Evolutionary conservation across 805 yeast species (phyloP).

Genomic region (Ogataea pilisensis): DNA sequence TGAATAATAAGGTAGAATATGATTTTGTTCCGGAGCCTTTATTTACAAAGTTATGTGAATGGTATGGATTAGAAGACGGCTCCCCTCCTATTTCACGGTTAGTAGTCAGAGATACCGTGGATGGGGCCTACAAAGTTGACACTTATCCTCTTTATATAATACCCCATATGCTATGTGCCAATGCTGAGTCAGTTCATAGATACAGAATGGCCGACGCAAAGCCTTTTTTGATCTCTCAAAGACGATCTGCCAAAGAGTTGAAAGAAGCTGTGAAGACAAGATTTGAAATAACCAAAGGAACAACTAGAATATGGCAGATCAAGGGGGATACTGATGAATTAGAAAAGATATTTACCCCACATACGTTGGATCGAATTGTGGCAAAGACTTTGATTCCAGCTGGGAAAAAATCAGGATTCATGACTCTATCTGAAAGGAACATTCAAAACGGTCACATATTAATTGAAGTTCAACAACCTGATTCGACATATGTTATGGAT

Average conservation of each 20-base stretch:
- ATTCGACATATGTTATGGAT: constrained; percentile 25
- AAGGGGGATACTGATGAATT: constrained; percentile 8
- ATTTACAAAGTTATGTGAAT: constrained; percentile 40
- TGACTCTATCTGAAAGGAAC: constrained; percentile 14
- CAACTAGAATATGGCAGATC: constrained; percentile 26
- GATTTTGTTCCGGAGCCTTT: constrained; percentile 40
- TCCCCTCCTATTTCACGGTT: constrained; percentile 36
- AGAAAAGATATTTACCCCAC: constrained; percentile 20
- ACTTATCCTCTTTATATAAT: constrained; percentile 21
- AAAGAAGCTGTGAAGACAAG: constrained; percentile 16
- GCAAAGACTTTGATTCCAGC: constrained; percentile 18
- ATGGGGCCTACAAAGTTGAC: constrained; percentile 24
- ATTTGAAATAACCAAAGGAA: constrained; percentile 17
- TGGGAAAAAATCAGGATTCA: constrained; percentile 17
- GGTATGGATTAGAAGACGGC: constrained; percentile 50
- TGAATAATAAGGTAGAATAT: constrained; percentile 22
- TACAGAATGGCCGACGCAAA: constrained; percentile 31
- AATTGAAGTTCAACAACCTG: constrained; percentile 25
- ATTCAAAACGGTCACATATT: constrained; percentile 19
- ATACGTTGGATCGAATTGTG: constrained; percentile 13
- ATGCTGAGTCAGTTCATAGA: constrained; percentile 22
- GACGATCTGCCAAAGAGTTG: constrained; percentile 28
- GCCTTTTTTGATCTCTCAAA: constrained; percentile 35
- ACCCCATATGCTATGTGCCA: constrained; percentile 27
- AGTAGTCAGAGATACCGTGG: constrained; percentile 24